Percentiles rank a stretch among this genome's conserved stretches.
These are phyloP conservation scores for Cordyceps tenuipes DNA, from an alignment of 2,329 filamentous ascomycete species.

Conservation along the genomic window DNA sequence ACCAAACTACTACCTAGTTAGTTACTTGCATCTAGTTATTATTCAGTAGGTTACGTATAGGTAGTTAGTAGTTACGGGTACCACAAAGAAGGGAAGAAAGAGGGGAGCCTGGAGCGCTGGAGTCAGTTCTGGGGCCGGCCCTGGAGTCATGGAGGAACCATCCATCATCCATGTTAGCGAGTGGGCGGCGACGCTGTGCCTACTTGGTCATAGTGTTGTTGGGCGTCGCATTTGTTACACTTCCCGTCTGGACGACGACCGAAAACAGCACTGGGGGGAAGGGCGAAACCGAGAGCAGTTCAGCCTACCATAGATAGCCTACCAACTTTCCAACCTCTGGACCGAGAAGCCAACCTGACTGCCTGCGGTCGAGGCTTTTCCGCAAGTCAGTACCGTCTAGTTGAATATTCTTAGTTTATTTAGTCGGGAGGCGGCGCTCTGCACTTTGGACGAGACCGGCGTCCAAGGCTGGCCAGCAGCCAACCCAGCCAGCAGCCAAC, in stretches of 20 bases:
- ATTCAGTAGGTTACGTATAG: too few relatives aligned
- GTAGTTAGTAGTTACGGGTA: too few relatives aligned
- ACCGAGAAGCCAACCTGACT: too few relatives aligned
- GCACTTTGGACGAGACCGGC: too few relatives aligned
- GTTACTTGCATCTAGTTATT: too few relatives aligned
- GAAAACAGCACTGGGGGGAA: slow-evolving; percentile 1
- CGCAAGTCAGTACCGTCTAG: too few relatives aligned
- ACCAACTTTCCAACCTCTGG: too few relatives aligned
- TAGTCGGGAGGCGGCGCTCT: too few relatives aligned
- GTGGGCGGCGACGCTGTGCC: not conserved
- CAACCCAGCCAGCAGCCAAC: not conserved
- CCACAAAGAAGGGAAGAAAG: not conserved
- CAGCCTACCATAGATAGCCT: too few relatives aligned
- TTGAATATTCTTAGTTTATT: too few relatives aligned
- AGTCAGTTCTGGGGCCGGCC: not conserved
- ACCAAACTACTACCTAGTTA: too few relatives aligned
- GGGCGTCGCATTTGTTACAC: slow-evolving; percentile 2
- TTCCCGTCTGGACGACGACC: not conserved
- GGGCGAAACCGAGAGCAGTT: not conserved
- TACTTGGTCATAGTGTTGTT: slow-evolving; percentile 8
- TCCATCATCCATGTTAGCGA: not conserved
- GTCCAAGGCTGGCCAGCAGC: not conserved
- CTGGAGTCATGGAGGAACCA: not conserved
- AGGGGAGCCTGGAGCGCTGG: not conserved
- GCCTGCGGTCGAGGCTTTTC: too few relatives aligned